Conservation (phyloP, 179 eudicot species). For the Gypsophila paniculata region DNA sequence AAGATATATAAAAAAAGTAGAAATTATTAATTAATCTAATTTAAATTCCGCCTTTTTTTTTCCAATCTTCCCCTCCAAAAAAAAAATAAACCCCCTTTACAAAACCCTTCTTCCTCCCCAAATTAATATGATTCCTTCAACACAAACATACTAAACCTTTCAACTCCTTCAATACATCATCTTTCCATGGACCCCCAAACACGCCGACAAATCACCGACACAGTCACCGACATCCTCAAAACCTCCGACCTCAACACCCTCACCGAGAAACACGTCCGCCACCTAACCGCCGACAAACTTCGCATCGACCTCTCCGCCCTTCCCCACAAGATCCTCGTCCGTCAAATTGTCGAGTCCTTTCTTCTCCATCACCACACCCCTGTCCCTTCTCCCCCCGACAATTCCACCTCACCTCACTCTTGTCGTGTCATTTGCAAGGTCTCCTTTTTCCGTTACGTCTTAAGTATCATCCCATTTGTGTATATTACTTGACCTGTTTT, state of each 20-base stretch:
- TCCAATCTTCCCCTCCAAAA: too few species aligned
- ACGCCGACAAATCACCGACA: constrained; percentile 29
- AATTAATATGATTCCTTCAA: not conserved
- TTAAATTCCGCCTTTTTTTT: too few species aligned
- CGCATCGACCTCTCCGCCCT: constrained; percentile 33
- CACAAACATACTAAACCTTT: not conserved
- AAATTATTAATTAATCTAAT: too few species aligned
- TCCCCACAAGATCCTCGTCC: constrained; percentile 32
- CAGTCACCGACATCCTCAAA: constrained; percentile 41
- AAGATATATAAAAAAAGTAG: too few species aligned
- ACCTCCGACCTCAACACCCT: constrained; percentile 38
- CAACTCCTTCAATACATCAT: too few species aligned
- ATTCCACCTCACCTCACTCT: not conserved
- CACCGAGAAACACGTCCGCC: constrained; percentile 44
- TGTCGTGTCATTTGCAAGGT: constrained; percentile 47
- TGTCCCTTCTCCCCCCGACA: not conserved
- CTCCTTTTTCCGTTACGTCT: too few species aligned
- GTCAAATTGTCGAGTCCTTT: constrained; percentile 38
- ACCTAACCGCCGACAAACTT: constrained; percentile 34
- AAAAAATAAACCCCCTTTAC: too few species aligned
- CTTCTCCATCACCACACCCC: constrained; percentile 22
- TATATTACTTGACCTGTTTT: too few species aligned
- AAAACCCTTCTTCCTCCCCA: too few species aligned
- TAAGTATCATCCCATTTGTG: too few species aligned
- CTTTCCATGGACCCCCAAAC: constrained; percentile 19